Percentiles rank a stretch among this genome's conserved stretches.
Evolutionary conservation across 2,329 filamentous ascomycete species (phyloP).

Genomic region (Talaromyces sp.): DNA sequence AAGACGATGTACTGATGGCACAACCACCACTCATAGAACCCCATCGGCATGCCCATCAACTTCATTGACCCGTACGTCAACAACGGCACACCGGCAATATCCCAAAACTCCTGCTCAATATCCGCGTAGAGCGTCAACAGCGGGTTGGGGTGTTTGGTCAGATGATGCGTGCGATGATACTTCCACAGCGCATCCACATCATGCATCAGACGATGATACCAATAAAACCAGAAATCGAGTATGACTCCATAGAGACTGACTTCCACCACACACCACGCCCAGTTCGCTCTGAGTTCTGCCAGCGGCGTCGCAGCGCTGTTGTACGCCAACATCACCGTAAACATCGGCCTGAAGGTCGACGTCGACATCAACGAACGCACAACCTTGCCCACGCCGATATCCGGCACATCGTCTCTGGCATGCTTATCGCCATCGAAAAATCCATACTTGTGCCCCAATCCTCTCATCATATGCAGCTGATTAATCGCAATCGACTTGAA

Average conservation of each 20-base stretch:
- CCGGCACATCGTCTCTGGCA: constrained; percentile 39
- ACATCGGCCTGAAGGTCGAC: constrained; percentile 27
- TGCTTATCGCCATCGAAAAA: constrained; percentile 45
- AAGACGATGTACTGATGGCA: constrained; percentile 44
- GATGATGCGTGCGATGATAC: constrained; percentile 42
- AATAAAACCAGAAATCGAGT: constrained; percentile 46
- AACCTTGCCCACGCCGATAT: constrained; percentile 33
- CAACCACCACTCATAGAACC: constrained; percentile 46
- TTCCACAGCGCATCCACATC: constrained; percentile 37
- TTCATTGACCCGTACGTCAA: constrained; percentile 34
- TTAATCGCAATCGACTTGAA: constrained; percentile 39
- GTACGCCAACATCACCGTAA: constrained; percentile 30
- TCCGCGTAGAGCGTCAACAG: constrained; percentile 41
- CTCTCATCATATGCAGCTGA: constrained; percentile 34
- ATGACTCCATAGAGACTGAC: constrained; percentile 38
- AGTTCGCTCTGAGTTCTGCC: constrained; percentile 22
- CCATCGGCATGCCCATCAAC: constrained; percentile 38
- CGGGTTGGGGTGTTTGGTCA: constrained; percentile 42
- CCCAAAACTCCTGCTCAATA: constrained; percentile 38
- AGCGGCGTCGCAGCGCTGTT: constrained; percentile 19
- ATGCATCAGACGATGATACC: constrained; percentile 41
- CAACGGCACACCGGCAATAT: constrained; percentile 39
- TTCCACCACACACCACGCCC: constrained; percentile 35
- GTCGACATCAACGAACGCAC: constrained; percentile 30
- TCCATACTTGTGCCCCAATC: constrained; percentile 34